These are phyloP conservation scores for Lentinula novae-zelandiae DNA, from an alignment of 1,284 basidiomycete species.

Conservation along the genomic window DNA sequence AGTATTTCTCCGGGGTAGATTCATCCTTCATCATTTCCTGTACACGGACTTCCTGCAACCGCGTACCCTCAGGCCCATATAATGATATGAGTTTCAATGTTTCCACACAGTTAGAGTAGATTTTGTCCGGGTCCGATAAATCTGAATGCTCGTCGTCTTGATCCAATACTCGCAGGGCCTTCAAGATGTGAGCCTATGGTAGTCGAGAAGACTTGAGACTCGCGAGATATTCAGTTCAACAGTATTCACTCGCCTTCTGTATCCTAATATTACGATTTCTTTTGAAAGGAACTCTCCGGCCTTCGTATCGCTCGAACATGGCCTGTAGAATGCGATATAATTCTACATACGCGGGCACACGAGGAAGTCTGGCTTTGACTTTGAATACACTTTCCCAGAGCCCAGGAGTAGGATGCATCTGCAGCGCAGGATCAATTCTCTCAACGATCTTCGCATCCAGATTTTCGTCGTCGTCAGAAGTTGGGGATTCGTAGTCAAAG, in stretches of 20 bases:
- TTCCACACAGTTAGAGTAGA: conserved; percentile 46
- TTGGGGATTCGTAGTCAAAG: conserved; percentile 24
- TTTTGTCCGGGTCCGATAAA: conserved; percentile 21
- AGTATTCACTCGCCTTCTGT: conserved; percentile 28
- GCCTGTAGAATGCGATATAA: conserved; percentile 45
- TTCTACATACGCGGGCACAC: conserved; percentile 38
- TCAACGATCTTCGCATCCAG: conserved; percentile 33
- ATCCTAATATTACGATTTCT: conserved; percentile 7
- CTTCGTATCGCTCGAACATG: conserved; percentile 38
- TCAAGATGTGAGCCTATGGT: conserved; percentile 50
- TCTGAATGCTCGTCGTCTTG: conserved; percentile 5
- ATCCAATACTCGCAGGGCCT: conserved; percentile 42
- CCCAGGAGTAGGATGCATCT: conserved; percentile 26
- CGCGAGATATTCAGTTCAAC: neutral
- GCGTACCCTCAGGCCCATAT: conserved; percentile 55
- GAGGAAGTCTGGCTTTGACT: conserved; percentile 34
- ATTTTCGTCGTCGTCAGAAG: conserved; percentile 30
- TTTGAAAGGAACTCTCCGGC: conserved; percentile 18
- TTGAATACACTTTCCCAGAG: conserved; percentile 38
- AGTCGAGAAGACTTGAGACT: neutral
- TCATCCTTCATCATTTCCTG: conserved; percentile 46
- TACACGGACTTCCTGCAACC: conserved; percentile 45
- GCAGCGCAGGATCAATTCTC: conserved; percentile 36
- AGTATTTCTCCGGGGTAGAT: conserved; percentile 29
- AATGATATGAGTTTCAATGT: conserved; percentile 44